phyloP scores from a whole-genome alignment of 2,329 filamentous ascomycete species.

The Epichloe bromicola region DNA sequence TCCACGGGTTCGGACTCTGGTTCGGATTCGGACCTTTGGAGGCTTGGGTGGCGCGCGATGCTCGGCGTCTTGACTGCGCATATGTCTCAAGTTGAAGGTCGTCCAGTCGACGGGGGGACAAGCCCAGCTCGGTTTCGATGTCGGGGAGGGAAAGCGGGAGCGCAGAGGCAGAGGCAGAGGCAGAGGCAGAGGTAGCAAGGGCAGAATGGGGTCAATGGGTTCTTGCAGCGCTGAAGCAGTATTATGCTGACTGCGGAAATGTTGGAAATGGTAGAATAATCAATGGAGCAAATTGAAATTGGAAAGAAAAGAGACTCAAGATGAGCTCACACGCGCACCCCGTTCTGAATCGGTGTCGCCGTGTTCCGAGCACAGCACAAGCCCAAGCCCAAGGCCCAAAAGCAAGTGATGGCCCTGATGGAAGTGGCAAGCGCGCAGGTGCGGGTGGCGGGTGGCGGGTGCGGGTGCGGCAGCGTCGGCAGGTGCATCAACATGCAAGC shows the following conservation, averaged over 20 bases:
- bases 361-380: background rate
- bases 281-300: background rate
- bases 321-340: slow-evolving; percentile 2
- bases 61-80: background rate
- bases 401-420: too few relatives aligned
- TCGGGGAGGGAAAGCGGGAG: background rate
- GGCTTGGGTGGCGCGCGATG: background rate
- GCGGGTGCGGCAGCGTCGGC: too few relatives aligned
- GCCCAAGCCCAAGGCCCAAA: too few relatives aligned
- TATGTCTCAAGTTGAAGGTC: slow-evolving; percentile 2
- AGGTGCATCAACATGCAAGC: too few relatives aligned
- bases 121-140: background rate
- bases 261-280: background rate
- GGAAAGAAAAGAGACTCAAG: background rate
- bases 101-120: background rate
- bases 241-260: background rate
- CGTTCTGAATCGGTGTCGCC: background rate
- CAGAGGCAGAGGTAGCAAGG: background rate
- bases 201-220: background rate
- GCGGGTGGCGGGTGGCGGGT: too few relatives aligned
- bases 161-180: background rate
- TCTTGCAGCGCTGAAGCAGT: background rate
- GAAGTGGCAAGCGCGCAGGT: too few relatives aligned
- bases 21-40: background rate
- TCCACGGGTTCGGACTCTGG: background rate